Evolutionary conservation across 2,329 filamentous ascomycete species (phyloP), one percentile per base, ranked within the genome.

Genomic region (Epichloe sibirici): DNA sequence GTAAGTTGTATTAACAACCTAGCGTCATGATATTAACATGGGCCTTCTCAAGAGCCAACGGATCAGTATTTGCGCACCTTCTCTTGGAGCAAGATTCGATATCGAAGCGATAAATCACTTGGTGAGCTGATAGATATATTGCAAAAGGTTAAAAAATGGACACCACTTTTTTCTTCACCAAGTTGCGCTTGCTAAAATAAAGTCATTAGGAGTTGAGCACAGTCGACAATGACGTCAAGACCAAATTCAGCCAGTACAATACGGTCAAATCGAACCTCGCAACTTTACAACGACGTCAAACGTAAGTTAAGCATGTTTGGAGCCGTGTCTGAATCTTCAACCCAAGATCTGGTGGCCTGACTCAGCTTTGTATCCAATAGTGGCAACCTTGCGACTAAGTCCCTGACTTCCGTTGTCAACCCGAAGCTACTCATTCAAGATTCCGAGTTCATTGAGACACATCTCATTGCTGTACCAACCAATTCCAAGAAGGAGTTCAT

Each of bases 31-130:
- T 38, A 17, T 25, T 51, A 42, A 49, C 53, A n/a, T 37, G 23
- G 31, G 40, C 25, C 9, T 47, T 25, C 56, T 53, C 38, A 66
- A 97, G 91, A 95, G 69, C 90, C 93, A n/a, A 90, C 91, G 55
- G 91, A 96, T 62, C 86, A 91, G 66, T 98, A 97, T 66, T 74
- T 98, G 45, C 82, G 84, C 64, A 84, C 79, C 52, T 98, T 97
- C 70, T 79, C 82, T 59, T 98, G 93, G 93, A 97, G 97, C 74
- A 96, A 93, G 71, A 88, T 95, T 71, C 93, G 95, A 67, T 98
- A 97, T 70, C 84, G 93, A 62, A 85, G 88, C 57, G 93, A 98
- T 69, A 94, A 91, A 68, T 81, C 91, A 49, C 79, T 98, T 56
- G 79, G 82, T 52, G 91, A 97, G 65, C 76, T 97, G 55, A 85